Evolutionary conservation across 176 grass and related monocot species (phyloP).

Genomic region (Ensete ventricosum): DNA sequence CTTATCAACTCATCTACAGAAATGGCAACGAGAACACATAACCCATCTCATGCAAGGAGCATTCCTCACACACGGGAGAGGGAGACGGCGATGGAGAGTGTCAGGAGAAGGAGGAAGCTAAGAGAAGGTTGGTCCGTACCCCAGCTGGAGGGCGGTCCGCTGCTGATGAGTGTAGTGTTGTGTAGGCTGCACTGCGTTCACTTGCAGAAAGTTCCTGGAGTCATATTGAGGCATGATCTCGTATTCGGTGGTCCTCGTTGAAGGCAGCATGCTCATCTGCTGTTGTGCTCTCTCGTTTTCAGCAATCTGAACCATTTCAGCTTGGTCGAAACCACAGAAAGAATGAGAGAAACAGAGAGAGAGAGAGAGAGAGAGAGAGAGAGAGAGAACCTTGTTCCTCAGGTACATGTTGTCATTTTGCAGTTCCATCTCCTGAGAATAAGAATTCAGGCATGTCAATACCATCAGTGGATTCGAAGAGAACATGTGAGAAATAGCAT

Average conservation of each 20-base stretch:
- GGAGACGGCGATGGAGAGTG: no score
- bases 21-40: neutral
- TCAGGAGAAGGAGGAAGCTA: neutral
- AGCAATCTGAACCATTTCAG: constrained; percentile 28
- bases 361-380: neutral
- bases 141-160: constrained; percentile 42
- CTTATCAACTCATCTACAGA: neutral
- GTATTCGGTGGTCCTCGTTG: constrained; percentile 34
- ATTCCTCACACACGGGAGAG: no score
- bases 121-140: constrained; percentile 1
- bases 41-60: no score
- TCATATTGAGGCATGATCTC: constrained; percentile 50
- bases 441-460: neutral
- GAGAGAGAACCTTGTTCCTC: constrained; percentile 38
- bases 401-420: constrained; percentile 60
- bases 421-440: constrained; percentile 55
- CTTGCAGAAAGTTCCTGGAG: constrained; percentile 67
- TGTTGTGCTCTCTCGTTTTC: constrained; percentile 66
- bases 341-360: no score
- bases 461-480: neutral
- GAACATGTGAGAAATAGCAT: constrained; percentile 7
- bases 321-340: neutral
- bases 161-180: constrained; percentile 55
- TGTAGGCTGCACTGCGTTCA: constrained; percentile 58
- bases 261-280: constrained; percentile 52